Percentiles rank a stretch among this genome's conserved stretches.
Conservation (phyloP, 345 rosid genomes). For the Syzygium aqueum region DNA sequence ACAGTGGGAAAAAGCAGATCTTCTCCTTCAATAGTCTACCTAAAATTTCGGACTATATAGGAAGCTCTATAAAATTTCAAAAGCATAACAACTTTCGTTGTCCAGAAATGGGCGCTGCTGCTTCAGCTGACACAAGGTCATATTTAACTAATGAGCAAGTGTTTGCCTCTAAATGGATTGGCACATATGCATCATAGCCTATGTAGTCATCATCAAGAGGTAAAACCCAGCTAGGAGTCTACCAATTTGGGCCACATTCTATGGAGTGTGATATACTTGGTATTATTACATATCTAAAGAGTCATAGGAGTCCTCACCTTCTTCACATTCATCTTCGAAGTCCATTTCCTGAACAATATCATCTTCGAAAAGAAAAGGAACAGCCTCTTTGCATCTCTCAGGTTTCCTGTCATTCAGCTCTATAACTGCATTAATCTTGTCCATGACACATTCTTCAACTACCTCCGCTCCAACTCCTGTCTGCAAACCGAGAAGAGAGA, state of each 20-base stretch:
- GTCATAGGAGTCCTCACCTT: conserved; percentile 24
- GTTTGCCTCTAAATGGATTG: neutral
- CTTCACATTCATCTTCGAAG: conserved; percentile 35
- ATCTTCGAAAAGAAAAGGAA: conserved; percentile 50
- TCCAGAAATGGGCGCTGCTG: neutral
- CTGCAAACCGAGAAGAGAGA: conserved; percentile 61
- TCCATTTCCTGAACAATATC: conserved; percentile 16
- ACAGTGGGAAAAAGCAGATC: neutral
- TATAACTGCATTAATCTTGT: conserved; percentile 60
- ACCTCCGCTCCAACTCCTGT: conserved; percentile 17
- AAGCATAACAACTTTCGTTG: neutral
- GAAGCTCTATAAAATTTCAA: neutral
- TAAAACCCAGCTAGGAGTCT: neutral
- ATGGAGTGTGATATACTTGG: neutral
- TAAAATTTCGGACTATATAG: neutral
- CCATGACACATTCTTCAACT: conserved; percentile 53
- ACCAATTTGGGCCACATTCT: neutral
- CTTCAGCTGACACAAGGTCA: neutral
- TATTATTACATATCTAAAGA: conserved; percentile 16
- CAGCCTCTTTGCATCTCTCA: conserved; percentile 40
- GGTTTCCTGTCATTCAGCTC: conserved; percentile 58
- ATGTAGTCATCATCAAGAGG: neutral
- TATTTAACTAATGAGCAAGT: neutral
- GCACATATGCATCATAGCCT: neutral
- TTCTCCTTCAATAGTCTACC: neutral